Conservation (phyloP, 192 early-diverging fungal genomes). For the Coemansia sp. region DNA sequence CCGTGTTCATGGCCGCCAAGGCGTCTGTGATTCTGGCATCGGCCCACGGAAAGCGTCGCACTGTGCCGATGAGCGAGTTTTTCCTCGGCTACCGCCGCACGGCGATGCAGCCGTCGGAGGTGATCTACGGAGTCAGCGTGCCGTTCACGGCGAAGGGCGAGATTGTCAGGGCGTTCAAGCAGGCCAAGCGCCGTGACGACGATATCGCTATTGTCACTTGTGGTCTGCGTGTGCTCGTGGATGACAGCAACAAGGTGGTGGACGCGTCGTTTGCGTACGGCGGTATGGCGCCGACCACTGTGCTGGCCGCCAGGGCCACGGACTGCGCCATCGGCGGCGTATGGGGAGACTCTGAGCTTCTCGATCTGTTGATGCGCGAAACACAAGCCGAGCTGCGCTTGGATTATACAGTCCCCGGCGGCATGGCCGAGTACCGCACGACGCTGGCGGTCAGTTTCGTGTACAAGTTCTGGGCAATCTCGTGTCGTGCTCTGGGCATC, state of each 20-base stretch:
- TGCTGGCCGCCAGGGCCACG: slow-evolving; percentile 50
- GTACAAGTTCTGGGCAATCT: slow-evolving; percentile 65
- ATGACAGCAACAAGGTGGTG: slow-evolving; percentile 45
- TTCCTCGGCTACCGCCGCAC: slow-evolving; percentile 84
- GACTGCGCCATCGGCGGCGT: slow-evolving; percentile 48
- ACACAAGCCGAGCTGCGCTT: slow-evolving; percentile 49
- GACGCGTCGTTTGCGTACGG: slow-evolving; percentile 73
- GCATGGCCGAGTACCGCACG: slow-evolving; percentile 69
- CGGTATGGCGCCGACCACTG: slow-evolving; percentile 71
- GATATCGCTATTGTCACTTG: slow-evolving; percentile 88
- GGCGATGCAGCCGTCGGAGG: slow-evolving; percentile 63
- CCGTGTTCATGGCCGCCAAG: slow-evolving; percentile 72
- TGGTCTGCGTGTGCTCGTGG: slow-evolving; percentile 62
- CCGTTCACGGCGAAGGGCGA: slow-evolving; percentile 63
- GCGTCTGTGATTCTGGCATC: slow-evolving; percentile 47
- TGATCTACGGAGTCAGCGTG: slow-evolving; percentile 66
- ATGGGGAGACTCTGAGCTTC: slow-evolving; percentile 58
- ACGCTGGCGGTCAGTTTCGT: slow-evolving; percentile 63
- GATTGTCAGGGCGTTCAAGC: slow-evolving; percentile 76
- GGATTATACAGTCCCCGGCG: slow-evolving; percentile 59
- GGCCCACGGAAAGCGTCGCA: slow-evolving; percentile 39
- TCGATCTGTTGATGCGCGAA: slow-evolving; percentile 48
- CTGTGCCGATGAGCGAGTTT: slow-evolving; percentile 68
- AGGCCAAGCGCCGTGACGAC: slow-evolving; percentile 85
- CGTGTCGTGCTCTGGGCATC: slow-evolving; percentile 21